Evolutionary conservation across 225 moss, liverwort and hornwort species (phyloP).

Genomic region (Climacium dendroides): DNA sequence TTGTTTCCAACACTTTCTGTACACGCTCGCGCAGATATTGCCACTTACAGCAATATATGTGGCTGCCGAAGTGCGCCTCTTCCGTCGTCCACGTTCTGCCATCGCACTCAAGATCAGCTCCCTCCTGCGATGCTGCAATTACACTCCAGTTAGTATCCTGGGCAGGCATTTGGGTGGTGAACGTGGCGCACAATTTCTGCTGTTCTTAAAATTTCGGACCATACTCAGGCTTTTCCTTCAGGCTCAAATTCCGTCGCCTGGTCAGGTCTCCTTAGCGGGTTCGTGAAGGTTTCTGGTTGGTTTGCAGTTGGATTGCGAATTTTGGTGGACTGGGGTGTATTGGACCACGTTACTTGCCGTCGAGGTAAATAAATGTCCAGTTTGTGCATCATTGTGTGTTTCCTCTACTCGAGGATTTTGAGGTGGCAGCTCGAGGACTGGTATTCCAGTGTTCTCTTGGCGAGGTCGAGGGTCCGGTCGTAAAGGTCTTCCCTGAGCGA

Average conservation of each 20-base stretch:
- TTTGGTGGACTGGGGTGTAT: not conserved
- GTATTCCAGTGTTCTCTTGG: not conserved
- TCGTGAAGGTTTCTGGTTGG: not conserved
- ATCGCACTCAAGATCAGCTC: not conserved
- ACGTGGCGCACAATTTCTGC: not conserved
- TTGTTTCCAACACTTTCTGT: fast-evolving
- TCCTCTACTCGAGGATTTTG: constrained; percentile 10
- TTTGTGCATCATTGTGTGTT: constrained; percentile 11
- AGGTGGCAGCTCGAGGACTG: constrained; percentile 4
- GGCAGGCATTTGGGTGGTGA: not conserved
- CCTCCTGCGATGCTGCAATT: not conserved
- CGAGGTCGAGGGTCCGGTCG: not conserved
- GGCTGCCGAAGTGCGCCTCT: not conserved
- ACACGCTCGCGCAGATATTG: not conserved
- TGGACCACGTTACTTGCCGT: not conserved
- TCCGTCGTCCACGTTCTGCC: not conserved
- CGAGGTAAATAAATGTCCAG: not conserved
- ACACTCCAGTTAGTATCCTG: not conserved
- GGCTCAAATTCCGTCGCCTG: not conserved
- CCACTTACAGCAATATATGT: not conserved
- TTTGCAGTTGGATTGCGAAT: not conserved
- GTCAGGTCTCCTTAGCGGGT: not conserved
- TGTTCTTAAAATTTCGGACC: not conserved
- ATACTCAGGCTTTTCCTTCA: not conserved
- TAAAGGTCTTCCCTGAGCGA: not conserved